These are phyloP conservation scores for Lecanoromycetidae sp. DNA, from an alignment of 2,329 filamentous ascomycete species.

Conservation along the genomic window DNA sequence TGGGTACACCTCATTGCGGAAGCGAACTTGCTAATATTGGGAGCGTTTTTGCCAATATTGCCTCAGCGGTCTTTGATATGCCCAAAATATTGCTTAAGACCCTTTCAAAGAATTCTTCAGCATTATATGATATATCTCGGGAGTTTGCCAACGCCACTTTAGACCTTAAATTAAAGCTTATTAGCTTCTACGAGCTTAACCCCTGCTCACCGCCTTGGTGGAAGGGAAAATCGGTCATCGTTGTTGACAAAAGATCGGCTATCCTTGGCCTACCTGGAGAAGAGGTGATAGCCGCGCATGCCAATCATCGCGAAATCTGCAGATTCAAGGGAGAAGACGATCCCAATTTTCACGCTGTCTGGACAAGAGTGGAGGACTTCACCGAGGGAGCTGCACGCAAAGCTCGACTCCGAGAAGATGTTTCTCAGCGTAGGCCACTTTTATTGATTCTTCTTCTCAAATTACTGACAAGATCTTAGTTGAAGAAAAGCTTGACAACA, in stretches of 20 bases:
- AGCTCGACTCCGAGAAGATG: background rate
- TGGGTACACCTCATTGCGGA: constrained; percentile 7
- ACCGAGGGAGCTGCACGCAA: constrained; percentile 3
- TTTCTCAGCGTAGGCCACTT: background rate
- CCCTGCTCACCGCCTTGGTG: constrained; percentile 3
- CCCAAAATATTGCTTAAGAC: constrained; percentile 3
- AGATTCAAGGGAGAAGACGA: constrained; percentile 3
- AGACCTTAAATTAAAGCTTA: constrained; percentile 3
- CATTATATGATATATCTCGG: constrained; percentile 4
- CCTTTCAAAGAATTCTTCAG: constrained; percentile 1
- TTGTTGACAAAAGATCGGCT: constrained; percentile 9
- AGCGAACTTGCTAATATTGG: constrained; percentile 8
- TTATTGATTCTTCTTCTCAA: background rate
- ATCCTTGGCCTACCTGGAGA: constrained; percentile 5
- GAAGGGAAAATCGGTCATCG: constrained; percentile 4
- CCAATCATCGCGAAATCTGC: constrained; percentile 10
- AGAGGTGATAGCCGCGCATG: constrained; percentile 1
- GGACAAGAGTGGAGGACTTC: constrained; percentile 4
- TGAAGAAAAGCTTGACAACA: background rate
- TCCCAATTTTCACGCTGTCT: background rate
- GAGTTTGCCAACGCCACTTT: constrained; percentile 1
- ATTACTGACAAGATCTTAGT: background rate
- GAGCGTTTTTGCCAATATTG: constrained; percentile 9
- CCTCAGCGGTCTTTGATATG: constrained; percentile 1
- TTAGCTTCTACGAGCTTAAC: constrained; percentile 6